Conservation (phyloP, 345 rosid genomes). For the Cochlearia excelsa region DNA sequence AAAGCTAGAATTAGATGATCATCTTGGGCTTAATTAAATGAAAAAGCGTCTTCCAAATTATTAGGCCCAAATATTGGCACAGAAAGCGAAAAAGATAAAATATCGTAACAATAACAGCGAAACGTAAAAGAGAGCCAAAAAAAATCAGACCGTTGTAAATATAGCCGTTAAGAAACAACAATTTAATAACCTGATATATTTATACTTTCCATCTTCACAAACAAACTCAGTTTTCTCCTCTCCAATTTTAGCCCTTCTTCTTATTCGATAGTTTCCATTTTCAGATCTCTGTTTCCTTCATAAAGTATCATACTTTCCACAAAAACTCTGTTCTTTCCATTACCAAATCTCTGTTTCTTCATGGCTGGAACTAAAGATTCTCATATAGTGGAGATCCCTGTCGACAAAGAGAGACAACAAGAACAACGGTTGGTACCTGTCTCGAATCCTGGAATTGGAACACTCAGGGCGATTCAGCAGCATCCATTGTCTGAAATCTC, state of each 20-base stretch:
- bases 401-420: conserved; percentile 58
- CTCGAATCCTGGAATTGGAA: conserved; percentile 30
- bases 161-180: conserved; percentile 12
- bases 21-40: no score
- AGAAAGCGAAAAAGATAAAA: no score
- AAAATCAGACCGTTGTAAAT: conserved; percentile 41
- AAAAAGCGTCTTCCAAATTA: no score
- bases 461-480: conserved; percentile 59
- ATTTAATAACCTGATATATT: conserved; percentile 22
- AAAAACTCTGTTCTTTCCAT: no score
- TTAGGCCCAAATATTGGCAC: no score
- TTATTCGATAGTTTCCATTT: no score
- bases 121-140: conserved; percentile 11
- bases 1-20: no score
- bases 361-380: conserved; percentile 63
- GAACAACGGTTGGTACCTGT: conserved; percentile 35
- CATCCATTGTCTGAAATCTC: conserved; percentile 94
- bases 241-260: not conserved
- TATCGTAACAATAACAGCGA: conserved; percentile 1
- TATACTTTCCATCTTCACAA: not conserved
- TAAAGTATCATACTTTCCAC: not conserved
- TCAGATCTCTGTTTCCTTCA: not conserved
- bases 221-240: conserved; percentile 9
- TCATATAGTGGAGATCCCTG: conserved; percentile 83
- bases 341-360: conserved; percentile 9